Evolutionary conservation across 768 basidiomycete genomes (phyloP).

Genomic region (Termitomyces sp.): DNA sequence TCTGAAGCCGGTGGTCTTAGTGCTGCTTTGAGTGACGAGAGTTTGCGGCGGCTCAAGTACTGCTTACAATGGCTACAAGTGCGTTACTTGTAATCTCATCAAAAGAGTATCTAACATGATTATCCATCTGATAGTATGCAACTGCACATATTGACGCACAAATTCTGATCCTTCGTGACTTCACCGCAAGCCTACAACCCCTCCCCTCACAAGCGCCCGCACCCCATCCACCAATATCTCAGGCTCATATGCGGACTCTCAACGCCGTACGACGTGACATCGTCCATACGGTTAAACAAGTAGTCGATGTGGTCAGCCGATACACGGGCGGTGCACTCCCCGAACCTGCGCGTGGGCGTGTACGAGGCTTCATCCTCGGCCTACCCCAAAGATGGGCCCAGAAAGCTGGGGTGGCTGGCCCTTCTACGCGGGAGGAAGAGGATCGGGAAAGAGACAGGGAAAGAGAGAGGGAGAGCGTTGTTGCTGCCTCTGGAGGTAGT

Average conservation of each 20-base stretch:
- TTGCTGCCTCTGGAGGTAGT: constrained; percentile 33
- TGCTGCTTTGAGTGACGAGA: constrained; percentile 88
- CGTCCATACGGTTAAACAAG: constrained; percentile 86
- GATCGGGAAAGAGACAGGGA: constrained; percentile 21
- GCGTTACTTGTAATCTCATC: constrained; percentile 21
- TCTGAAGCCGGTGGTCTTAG: constrained; percentile 86
- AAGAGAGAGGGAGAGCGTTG: constrained; percentile 28
- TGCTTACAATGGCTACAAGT: constrained; percentile 89
- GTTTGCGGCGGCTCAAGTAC: constrained; percentile 81
- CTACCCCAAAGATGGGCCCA: constrained; percentile 82
- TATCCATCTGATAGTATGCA: constrained; percentile 58
- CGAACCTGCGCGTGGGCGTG: constrained; percentile 74
- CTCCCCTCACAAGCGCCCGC: constrained; percentile 31
- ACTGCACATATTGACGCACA: constrained; percentile 86
- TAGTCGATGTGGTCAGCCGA: constrained; percentile 82
- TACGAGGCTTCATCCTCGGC: constrained; percentile 73
- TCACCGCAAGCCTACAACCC: constrained; percentile 70
- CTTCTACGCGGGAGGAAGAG: constrained; percentile 15
- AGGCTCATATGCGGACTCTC: constrained; percentile 64
- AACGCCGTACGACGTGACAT: constrained; percentile 75
- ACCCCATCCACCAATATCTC: constrained; percentile 32
- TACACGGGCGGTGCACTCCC: constrained; percentile 87
- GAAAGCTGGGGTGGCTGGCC: constrained; percentile 28
- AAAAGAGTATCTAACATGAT: neutral
- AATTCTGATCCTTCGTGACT: constrained; percentile 79